A percentile compares a stretch with the other conserved stretches of the same genome.
Conservation (phyloP, 352 stramenopile genomes). For the Phytophthora syringae region DNA sequence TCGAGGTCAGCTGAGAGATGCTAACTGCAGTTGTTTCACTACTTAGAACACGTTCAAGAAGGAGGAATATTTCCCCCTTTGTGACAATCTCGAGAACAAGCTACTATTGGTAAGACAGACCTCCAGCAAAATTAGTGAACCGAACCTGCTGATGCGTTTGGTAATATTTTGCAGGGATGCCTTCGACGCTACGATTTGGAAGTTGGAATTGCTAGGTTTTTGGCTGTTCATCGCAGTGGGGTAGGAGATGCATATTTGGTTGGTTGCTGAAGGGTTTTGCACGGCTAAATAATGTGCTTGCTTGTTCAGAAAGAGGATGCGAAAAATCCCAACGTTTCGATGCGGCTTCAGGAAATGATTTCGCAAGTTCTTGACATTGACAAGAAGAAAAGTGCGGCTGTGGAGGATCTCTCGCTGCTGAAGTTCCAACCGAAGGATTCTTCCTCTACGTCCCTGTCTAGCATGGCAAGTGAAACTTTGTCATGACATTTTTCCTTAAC, state of each 20-base stretch:
- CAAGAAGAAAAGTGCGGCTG: conserved; percentile 63
- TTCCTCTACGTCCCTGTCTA: conserved; percentile 43
- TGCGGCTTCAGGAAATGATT: conserved; percentile 72
- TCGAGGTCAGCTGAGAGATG: too few relatives aligned
- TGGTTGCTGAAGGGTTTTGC: conserved; percentile 7
- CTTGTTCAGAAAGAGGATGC: conserved; percentile 59
- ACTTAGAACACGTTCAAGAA: conserved; percentile 43
- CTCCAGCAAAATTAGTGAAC: background rate
- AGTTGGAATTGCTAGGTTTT: conserved; percentile 75
- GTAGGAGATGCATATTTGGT: too few relatives aligned
- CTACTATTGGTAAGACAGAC: conserved; percentile 49
- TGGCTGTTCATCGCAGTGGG: conserved; percentile 71
- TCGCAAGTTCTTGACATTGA: conserved; percentile 71
- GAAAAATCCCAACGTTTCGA: conserved; percentile 57
- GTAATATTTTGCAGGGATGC: conserved; percentile 62
- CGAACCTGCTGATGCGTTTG: background rate
- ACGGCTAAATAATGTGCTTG: conserved; percentile 52
- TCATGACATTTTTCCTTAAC: conserved; percentile 24
- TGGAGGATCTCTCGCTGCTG: conserved; percentile 77
- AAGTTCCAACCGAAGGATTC: conserved; percentile 73
- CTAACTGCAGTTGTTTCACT: too few relatives aligned
- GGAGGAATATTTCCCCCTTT: conserved; percentile 82
- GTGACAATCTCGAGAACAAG: conserved; percentile 54
- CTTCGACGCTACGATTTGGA: conserved; percentile 82
- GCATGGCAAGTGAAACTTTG: conserved; percentile 48